A percentile compares a stretch with the other conserved stretches of the same genome.
These are phyloP conservation scores for Ascochyta clinopodiicola DNA, from an alignment of 2,329 filamentous ascomycete species.

Conservation along the genomic window DNA sequence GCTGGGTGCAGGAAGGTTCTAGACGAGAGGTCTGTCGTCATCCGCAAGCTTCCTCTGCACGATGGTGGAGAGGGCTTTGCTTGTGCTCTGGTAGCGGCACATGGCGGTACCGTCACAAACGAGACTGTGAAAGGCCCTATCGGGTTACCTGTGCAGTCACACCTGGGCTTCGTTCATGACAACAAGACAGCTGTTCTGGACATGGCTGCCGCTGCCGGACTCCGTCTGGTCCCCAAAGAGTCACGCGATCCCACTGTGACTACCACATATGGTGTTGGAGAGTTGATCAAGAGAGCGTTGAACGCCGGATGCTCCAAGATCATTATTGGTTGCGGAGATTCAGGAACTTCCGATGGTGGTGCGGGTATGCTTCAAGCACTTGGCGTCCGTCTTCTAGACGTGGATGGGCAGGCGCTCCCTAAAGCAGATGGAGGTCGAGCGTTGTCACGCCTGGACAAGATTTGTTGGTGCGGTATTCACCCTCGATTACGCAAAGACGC, in stretches of 20 bases:
- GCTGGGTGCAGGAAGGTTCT: conserved; percentile 55
- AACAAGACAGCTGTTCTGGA: conserved; percentile 57
- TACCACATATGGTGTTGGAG: conserved; percentile 60
- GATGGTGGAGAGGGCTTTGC: conserved; percentile 63
- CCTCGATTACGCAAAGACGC: conserved; percentile 39
- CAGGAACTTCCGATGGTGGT: conserved; percentile 61
- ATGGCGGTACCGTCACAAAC: conserved; percentile 50
- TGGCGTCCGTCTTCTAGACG: conserved; percentile 54
- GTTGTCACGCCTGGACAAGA: conserved; percentile 46
- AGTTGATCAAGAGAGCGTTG: conserved; percentile 56
- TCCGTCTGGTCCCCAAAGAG: conserved; percentile 56
- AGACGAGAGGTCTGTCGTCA: conserved; percentile 45
- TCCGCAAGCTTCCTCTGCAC: conserved; percentile 59
- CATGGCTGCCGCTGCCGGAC: conserved; percentile 61
- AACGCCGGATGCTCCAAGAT: conserved; percentile 55
- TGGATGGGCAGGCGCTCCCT: conserved; percentile 47
- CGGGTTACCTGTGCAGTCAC: conserved; percentile 51
- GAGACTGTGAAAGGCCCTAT: conserved; percentile 55
- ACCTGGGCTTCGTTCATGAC: conserved; percentile 55
- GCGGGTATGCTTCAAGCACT: conserved; percentile 63
- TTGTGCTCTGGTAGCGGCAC: conserved; percentile 54
- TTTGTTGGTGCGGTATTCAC: conserved; percentile 53
- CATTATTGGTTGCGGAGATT: conserved; percentile 61
- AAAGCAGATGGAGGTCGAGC: conserved; percentile 52
- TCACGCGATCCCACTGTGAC: conserved; percentile 57